Evolutionary conservation across 306 rosid species (phyloP).

Genomic region (Quercus gilva): DNA sequence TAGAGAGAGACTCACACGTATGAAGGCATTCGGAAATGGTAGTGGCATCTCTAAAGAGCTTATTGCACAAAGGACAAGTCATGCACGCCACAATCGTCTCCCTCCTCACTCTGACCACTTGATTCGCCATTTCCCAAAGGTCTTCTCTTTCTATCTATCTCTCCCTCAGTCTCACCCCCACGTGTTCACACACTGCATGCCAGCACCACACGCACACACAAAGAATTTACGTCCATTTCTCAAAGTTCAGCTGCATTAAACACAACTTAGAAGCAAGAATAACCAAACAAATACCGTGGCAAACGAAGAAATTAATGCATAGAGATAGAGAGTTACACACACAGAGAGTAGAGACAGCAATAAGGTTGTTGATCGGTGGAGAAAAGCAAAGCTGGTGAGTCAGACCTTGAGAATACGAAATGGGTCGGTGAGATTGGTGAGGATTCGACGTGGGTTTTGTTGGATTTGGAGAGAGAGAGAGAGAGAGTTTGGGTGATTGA

Average conservation of each 20-base stretch:
- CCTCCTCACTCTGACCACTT: slow-evolving; percentile 57
- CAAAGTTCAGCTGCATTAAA: slow-evolving; percentile 38
- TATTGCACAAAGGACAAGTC: slow-evolving; percentile 85
- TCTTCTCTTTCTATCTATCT: no score
- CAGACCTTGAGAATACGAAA: slow-evolving; percentile 31
- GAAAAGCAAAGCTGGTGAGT: slow-evolving; percentile 18
- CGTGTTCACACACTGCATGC: slow-evolving; percentile 68
- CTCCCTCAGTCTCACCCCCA: slow-evolving; percentile 7
- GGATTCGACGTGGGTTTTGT: slow-evolving; percentile 68
- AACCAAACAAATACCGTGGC: not conserved
- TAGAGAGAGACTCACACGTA: slow-evolving; percentile 62
- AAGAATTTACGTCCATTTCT: slow-evolving; percentile 63
- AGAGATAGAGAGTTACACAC: slow-evolving; percentile 7
- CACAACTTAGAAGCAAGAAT: slow-evolving; percentile 10
- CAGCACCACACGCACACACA: slow-evolving; percentile 5
- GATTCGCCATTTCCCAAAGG: slow-evolving; percentile 64
- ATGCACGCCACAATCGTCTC: slow-evolving; percentile 81
- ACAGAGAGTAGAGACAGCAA: not conserved
- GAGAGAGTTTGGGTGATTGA: slow-evolving; percentile 35
- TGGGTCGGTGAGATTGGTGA: slow-evolving; percentile 49
- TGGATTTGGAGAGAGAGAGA: slow-evolving; percentile 38
- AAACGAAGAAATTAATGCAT: slow-evolving; percentile 2
- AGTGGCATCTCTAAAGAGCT: slow-evolving; percentile 78
- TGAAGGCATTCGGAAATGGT: slow-evolving; percentile 97
- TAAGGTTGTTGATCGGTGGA: slow-evolving; percentile 31